Base-by-base conservation (phyloP, 176 grass and related monocot genomes). In the Oropetium thomaeum region DNA sequence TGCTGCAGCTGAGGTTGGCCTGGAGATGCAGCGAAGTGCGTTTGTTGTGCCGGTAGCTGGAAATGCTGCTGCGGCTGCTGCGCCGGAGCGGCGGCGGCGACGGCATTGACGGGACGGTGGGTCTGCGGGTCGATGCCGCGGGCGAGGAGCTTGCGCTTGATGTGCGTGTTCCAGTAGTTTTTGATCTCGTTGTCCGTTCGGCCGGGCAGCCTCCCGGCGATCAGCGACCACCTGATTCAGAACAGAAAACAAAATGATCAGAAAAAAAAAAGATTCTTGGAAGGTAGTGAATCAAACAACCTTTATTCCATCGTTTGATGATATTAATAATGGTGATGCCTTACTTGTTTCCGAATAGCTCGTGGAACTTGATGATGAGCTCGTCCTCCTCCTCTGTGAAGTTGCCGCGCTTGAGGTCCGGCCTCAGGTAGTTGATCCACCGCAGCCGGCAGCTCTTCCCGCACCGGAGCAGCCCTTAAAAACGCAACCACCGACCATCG, bases 111-210 rank as follows among this genome's bases (percentile, higher is more conserved):
- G 5, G 81, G 77, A 23, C 77, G 89, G 77, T 96, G 92, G 1
- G 89, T 89, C 40, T 88, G 87, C 8, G 93, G 89, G 75, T 96
- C 93, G 55, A 92, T 74, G 43, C 89, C 87, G 3, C 89, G 93
- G 25, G 81, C 70, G 12, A 92, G 38, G 60, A 96, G 89, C 79
- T 96, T 96, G 1, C 93, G 82, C 80, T 86, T 96, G 78, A 96
- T 96, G 79, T 96, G 89, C 19, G 93, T 96, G 70, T 96, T 96
- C 93, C 93, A 96, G 66, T 96, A 92, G 78, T 96, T 96, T 74
- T 96, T 96, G 83, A 96, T 96, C 78, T 96, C 93, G 65, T 96
- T 96, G 72, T 96, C 93, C 4, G 93, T 96, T 28, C 93, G 69
- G 11, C 93, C 93, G 1, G 89, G 93, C 74, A 96, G 77, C 41